Conservation (phyloP, 2,329 filamentous ascomycete genomes). For the Diaporthe citriasiana region DNA sequence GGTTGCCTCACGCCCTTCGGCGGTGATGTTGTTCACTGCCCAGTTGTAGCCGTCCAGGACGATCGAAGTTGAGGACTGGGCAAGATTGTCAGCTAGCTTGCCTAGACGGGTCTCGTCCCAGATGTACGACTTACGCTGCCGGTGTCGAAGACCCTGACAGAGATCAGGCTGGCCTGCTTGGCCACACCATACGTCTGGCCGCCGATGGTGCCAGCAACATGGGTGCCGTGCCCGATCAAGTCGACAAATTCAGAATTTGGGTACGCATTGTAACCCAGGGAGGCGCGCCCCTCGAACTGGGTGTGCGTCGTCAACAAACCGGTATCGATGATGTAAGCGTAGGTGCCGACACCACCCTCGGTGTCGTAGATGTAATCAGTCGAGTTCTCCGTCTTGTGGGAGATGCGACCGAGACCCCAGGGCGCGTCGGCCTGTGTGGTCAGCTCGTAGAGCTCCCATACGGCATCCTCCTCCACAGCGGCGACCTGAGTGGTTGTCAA, state of each 20-base stretch:
- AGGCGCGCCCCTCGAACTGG: conserved; percentile 50
- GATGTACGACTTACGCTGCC: not conserved
- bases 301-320: conserved; percentile 57
- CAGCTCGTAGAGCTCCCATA: conserved; percentile 33
- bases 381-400: conserved; percentile 43
- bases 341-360: conserved; percentile 47
- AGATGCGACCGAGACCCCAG: conserved; percentile 50
- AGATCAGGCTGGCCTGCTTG: conserved; percentile 50
- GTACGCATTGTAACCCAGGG: conserved; percentile 48
- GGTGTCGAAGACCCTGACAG: conserved; percentile 50
- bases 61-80: conserved; percentile 21
- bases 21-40: conserved; percentile 46
- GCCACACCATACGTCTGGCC: conserved; percentile 51
- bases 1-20: not conserved
- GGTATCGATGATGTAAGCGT: conserved; percentile 61
- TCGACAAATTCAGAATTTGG: conserved; percentile 46
- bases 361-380: conserved; percentile 47
- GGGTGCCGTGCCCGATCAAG: conserved; percentile 49
- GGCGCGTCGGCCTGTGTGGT: conserved; percentile 38
- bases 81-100: not conserved
- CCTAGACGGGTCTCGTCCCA: fast-evolving
- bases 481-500: conserved; percentile 26
- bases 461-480: conserved; percentile 36
- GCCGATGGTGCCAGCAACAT: conserved; percentile 51
- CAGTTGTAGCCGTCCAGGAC: conserved; percentile 46